Conservation (phyloP, 805 yeast genomes). For the Cyberlindnera suaveolens region DNA sequence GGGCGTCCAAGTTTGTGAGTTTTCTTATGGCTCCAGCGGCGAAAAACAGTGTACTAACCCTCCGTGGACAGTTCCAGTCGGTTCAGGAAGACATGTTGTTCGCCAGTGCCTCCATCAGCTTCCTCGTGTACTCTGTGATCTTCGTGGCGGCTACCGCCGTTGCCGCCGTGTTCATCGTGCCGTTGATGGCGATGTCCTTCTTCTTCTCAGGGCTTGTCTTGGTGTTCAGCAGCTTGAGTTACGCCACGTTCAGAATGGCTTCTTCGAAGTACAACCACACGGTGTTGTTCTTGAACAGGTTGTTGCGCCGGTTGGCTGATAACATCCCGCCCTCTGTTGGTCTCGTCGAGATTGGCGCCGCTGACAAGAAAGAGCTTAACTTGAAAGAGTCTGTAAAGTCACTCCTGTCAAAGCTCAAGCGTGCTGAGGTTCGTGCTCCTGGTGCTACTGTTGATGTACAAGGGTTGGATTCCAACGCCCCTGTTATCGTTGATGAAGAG, state of each 20-base stretch:
- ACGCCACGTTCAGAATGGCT: constrained; percentile 19
- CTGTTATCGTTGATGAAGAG: too few relatives aligned
- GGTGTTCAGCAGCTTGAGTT: constrained; percentile 21
- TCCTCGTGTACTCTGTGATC: constrained; percentile 13
- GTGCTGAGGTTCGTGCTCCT: not conserved
- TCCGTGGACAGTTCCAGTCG: too few relatives aligned
- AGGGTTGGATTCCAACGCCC: too few relatives aligned
- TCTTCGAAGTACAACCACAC: constrained; percentile 21
- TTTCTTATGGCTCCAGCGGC: too few relatives aligned
- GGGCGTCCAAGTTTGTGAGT: not conserved
- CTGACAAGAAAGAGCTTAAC: not conserved
- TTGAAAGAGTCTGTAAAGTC: not conserved
- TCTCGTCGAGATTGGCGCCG: constrained; percentile 10
- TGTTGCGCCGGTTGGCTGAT: constrained; percentile 22
- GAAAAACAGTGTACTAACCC: not conserved
- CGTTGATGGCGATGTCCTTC: constrained; percentile 18
- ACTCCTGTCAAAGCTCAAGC: not conserved
- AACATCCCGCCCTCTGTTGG: constrained; percentile 26
- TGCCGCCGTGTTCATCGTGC: constrained; percentile 16
- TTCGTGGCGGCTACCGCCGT: constrained; percentile 8
- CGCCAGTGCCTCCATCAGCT: constrained; percentile 13
- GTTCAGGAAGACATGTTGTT: constrained; percentile 5
- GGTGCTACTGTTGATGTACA: too few relatives aligned
- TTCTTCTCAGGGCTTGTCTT: constrained; percentile 23
- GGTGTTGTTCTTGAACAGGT: constrained; percentile 20